phyloP scores from a whole-genome alignment of 768 basidiomycete species.

The Podaxis rugospora region DNA sequence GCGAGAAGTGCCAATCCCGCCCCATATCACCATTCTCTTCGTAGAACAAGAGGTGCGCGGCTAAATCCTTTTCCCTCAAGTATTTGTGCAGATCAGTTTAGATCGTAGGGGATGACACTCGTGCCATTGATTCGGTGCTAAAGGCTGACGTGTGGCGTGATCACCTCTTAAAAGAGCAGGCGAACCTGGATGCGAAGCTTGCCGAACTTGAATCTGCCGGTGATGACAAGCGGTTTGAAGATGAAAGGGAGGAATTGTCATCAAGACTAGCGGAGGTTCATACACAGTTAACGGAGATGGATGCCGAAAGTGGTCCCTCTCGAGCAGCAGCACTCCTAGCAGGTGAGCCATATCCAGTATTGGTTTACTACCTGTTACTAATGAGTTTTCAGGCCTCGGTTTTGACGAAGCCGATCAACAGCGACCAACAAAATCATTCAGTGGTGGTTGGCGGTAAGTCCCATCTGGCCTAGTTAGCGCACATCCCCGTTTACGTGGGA shows the following conservation, averaged over 20 bases:
- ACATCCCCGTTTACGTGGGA: neutral
- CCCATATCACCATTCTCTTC: constrained; percentile 95
- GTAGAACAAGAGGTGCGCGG: constrained; percentile 89
- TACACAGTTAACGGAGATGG: constrained; percentile 90
- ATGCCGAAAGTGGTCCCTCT: constrained; percentile 95
- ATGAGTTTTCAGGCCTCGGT: constrained; percentile 61
- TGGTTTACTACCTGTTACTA: neutral
- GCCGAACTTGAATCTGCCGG: constrained; percentile 66
- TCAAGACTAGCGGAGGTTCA: constrained; percentile 86
- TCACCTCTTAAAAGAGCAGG: constrained; percentile 84
- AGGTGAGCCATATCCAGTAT: constrained; percentile 38
- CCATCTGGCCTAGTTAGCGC: neutral
- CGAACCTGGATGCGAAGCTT: constrained; percentile 66
- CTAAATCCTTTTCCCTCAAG: neutral
- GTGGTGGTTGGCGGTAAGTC: constrained; percentile 88
- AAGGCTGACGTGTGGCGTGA: constrained; percentile 99
- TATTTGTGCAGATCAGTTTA: constrained; percentile 23
- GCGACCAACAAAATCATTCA: constrained; percentile 79
- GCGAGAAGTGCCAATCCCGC: constrained; percentile 89
- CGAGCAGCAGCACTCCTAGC: constrained; percentile 86
- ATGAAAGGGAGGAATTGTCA: constrained; percentile 81
- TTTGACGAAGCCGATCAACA: constrained; percentile 88
- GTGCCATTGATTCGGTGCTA: constrained; percentile 90
- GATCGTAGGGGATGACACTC: constrained; percentile 92
- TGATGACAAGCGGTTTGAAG: constrained; percentile 78